Conservation (phyloP, 108 stramenopile species). For the Skeletonema grethae region DNA sequence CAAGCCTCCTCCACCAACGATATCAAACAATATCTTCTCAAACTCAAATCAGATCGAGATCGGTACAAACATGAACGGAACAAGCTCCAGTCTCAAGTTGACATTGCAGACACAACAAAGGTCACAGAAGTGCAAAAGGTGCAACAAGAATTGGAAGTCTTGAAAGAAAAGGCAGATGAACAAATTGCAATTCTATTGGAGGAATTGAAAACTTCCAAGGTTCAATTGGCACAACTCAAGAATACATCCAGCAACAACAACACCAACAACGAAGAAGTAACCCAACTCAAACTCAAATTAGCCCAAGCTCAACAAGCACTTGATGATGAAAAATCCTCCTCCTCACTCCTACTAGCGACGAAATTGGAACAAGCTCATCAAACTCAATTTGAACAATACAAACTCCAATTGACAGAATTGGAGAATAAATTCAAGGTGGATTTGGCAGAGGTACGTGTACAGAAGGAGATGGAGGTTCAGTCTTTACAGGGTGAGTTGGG, state of each 20-base stretch:
- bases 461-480: background rate
- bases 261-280: background rate
- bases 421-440: background rate
- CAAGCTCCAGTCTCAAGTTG: background rate
- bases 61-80: background rate
- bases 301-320: background rate
- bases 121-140: background rate
- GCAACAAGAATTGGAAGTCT: background rate
- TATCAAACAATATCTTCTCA: background rate
- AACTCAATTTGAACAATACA: background rate
- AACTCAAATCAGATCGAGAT: background rate
- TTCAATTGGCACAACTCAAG: background rate
- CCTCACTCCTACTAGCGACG: background rate
- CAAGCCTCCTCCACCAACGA: background rate
- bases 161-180: constrained; percentile 1
- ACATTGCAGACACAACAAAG: background rate
- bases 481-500: background rate
- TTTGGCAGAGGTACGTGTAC: background rate
- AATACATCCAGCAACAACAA: background rate
- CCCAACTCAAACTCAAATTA: background rate
- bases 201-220: background rate
- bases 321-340: background rate
- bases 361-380: background rate
- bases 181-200: background rate
- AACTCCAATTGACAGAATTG: background rate